Evolutionary conservation across 2,329 filamentous ascomycete genomes (phyloP), one percentile per base, ranked within the genome.

Genomic region (Raffaelea ambrosiae): DNA sequence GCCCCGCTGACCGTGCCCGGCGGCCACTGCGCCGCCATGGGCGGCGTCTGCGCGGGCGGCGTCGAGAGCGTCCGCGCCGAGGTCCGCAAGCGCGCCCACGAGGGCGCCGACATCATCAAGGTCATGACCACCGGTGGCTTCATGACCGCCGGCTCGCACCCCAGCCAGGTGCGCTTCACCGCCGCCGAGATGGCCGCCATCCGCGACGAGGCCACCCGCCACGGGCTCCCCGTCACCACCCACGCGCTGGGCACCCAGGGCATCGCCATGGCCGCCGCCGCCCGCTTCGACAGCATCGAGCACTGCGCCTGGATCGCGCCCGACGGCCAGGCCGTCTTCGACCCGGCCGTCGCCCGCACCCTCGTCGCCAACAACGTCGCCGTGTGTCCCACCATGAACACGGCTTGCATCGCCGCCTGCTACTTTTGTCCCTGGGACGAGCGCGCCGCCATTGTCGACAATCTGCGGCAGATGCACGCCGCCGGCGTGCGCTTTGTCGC

Each of bases 301-400:
- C 52, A 54, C 49, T 54, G 52, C 21, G 44, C 52, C 7, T 54
- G 50, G 48, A 46, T 52, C 39, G 33, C 23, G 16, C 7, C 39
- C 19, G 46, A 51, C n/a, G 41, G 48, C 19, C 23, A 26, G 20
- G 48, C 52, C 18, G 31, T 26, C 3, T 52, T 52, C 18, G 46
- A 52, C 35, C 23, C 40, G 10, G 46, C 11, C 14, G 44, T 51
- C 16, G 52, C 52, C 14, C 35, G 44, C 29, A 46, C 50, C 39
- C 42, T 54, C 4, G 50, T 51, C 11, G 48, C 45, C n/a, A 20
- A 44, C 2, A 36, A 42, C 21, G 48, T 54, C 14, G 50, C 52
- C 31, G 52, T 54, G 4, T 54, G 52, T 19, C 52, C 52, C 9
- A 54, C 52, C 13, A 54, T 54, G 52, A 54, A 54, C 40, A 54